Percentiles rank a stretch among this genome's conserved stretches.
Evolutionary conservation across 2,329 filamentous ascomycete genomes (phyloP).

Genomic region (Aspergillus sp.): DNA sequence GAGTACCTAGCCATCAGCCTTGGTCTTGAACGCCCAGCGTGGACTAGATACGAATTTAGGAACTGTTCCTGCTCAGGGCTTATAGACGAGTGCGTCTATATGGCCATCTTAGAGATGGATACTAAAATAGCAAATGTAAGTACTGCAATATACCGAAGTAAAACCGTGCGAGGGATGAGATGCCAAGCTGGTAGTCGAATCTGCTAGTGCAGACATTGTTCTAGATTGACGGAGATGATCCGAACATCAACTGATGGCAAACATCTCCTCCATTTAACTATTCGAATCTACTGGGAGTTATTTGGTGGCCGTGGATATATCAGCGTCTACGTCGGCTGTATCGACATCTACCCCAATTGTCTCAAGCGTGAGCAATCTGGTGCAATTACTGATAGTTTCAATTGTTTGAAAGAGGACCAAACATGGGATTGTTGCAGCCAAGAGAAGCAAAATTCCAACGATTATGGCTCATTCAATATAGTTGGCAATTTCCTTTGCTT

Average conservation of each 20-base stretch:
- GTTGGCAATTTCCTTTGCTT: background rate
- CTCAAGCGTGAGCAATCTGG: background rate
- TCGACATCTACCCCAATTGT: background rate
- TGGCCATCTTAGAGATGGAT: background rate
- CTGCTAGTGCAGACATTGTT: background rate
- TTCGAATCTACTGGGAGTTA: background rate
- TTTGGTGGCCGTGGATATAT: background rate
- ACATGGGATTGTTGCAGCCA: background rate
- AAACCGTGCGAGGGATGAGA: background rate
- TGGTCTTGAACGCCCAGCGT: too few species aligned
- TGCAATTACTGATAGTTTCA: background rate
- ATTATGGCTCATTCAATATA: conserved; percentile 5
- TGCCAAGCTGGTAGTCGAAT: background rate
- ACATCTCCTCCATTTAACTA: background rate
- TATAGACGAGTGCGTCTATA: background rate
- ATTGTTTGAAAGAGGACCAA: background rate
- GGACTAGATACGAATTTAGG: background rate
- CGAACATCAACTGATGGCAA: background rate
- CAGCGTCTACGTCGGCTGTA: background rate
- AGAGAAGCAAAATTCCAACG: background rate
- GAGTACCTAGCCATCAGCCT: background rate
- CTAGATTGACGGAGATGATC: background rate
- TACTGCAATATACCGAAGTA: conserved; percentile 1
- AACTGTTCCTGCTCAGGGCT: background rate
- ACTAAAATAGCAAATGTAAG: background rate